Base-by-base conservation (phyloP, 805 yeast species). In the Candida gorgasii region DNA sequence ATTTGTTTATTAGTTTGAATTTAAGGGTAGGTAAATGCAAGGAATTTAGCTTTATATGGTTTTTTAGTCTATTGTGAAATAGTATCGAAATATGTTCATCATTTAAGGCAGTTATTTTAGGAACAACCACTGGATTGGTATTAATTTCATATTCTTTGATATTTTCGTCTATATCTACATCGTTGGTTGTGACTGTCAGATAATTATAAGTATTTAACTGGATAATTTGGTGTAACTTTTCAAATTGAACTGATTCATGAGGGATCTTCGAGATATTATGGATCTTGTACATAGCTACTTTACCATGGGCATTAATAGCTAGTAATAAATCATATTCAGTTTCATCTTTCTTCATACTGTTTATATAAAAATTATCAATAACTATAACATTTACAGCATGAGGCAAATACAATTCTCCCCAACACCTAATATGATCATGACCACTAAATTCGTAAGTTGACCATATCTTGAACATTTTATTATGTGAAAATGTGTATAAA, bases 401-500 rank as follows among this genome's bases (percentile, higher is more conserved):
- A 12, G 48, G 40, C 36, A 69, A 46, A 30, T 69, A 67, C 27
- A 69, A 47, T 3, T 74, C 62, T 1, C 83, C 84, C 80, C 87
- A 81, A 35, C 69, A 65, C 46, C 72, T 80, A 15, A 82, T 71
- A 34, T 74, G 75, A 42, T 74, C 76, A 29, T 77, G 80, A n/a
- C 75, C 76, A 28, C 76, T 82, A 40, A 72, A 63, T 47, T 81
- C 85, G 58, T 75, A 79, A 14, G 84, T 76, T 0, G 85, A 76
- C 87, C 90, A 89, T 0, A 85, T 74, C 20, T 89, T 68, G 33
- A 90, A 54, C 8, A 72, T 68, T 5, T 73, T 63, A 52, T 85
- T 89, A 13, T 73, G 63, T 20, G 84, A 67, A n/a, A 82, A 52
- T 0, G 96, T 80, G 57, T 83, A 89, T 5, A 89, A 62, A 8